Base-by-base conservation (phyloP, 2,329 filamentous ascomycete genomes). In the Pseudogymnoascus sp. region DNA sequence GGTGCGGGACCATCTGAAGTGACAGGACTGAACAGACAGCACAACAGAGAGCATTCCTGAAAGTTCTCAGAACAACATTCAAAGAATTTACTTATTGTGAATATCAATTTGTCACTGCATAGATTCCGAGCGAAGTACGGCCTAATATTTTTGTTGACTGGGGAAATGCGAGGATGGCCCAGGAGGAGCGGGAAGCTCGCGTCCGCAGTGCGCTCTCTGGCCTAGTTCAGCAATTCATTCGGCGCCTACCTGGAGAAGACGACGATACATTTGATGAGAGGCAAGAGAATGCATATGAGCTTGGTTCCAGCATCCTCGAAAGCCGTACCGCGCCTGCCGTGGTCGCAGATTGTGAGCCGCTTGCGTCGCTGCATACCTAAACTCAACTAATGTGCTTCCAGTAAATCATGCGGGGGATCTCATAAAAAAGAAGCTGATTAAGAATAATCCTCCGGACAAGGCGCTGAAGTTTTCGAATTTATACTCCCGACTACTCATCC, bases 341-440 rank as follows among this genome's bases (percentile, higher is more conserved):
- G n/a, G 69, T 74, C 37, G 73, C 73, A 64, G 80, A 80, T 69
- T 34, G 42, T 62, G 31, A 40, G 56, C 37, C 28, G 8, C 31
- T 18, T 34, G 56, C 6, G 18, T 25, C 18, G 14, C 21, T 56
- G 60, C 18, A 28, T 59, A 28, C 63, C 9, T 43, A 25, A 38
- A 34, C 37, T 56, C 37, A 16, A 21, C 56, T 60, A 60, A 60
- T 18, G n/a, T 64, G 12, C 23, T 59, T 59, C 14, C 84, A 31
- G 88, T 96, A 67, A 93, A 96, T 74, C 93, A 97, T 80, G 92
- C 93, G 62, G 91, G 91, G 31, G 92, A 97, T 74, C 78, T 96
- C 70, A 97, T 99, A 75, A 95, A 93, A 78, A 86, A 90, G 72
- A 91, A 90, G 76, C 81, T 99, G 67, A 85, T 96, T 64, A 86